Conservation (phyloP, 2,329 filamentous ascomycete genomes). For the Ophiocordyceps unilateralis region DNA sequence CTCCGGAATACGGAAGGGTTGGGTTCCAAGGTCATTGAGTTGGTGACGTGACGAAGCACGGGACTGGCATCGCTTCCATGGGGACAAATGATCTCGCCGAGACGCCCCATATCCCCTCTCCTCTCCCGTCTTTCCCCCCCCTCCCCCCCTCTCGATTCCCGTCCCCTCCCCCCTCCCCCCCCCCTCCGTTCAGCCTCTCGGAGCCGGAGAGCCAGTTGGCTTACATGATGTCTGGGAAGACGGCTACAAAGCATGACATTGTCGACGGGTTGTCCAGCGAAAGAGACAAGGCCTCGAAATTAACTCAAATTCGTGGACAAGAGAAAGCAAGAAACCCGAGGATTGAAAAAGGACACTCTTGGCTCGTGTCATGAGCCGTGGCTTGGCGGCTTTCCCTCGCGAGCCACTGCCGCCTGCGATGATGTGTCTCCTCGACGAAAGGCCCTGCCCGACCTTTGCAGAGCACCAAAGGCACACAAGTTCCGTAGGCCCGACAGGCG, state of each 20-base stretch:
- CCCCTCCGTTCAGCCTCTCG: conserved; percentile 1
- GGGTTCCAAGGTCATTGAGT: not conserved
- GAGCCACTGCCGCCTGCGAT: not conserved
- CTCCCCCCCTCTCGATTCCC: no score
- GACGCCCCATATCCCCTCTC: not conserved
- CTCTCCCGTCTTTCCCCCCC: not conserved
- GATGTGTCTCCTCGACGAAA: not conserved
- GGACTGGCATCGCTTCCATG: not conserved
- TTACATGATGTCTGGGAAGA: not conserved
- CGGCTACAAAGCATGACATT: not conserved
- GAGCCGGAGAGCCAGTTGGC: not conserved
- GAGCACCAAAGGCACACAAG: not conserved
- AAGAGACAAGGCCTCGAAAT: not conserved
- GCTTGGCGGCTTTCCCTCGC: not conserved
- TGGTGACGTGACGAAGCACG: not conserved
- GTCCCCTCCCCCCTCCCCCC: not conserved
- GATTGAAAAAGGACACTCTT: not conserved
- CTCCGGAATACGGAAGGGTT: not conserved
- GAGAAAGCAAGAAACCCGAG: not conserved
- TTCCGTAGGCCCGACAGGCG: no score
- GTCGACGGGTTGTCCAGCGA: no score
- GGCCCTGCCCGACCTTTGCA: not conserved
- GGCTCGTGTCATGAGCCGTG: not conserved
- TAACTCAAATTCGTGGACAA: not conserved
- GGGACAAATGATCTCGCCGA: not conserved